Conservation (phyloP, 2,329 filamentous ascomycete genomes). For the Colletotrichum sp. region DNA sequence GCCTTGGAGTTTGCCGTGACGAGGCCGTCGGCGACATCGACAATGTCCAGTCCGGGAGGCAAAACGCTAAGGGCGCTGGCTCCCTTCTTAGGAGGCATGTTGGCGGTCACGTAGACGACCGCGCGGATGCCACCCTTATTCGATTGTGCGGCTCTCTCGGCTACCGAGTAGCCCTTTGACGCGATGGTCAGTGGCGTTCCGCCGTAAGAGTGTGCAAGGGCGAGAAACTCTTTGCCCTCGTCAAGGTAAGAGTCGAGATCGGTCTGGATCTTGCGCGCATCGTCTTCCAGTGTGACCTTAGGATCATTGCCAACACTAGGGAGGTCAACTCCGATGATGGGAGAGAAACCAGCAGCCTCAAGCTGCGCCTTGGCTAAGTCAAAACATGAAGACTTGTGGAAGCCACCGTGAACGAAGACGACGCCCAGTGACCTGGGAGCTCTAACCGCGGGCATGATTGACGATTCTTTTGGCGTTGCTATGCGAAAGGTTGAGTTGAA, state of each 20-base stretch:
- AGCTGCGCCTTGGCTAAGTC: neutral
- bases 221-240: neutral
- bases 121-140: neutral
- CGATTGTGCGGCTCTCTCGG: neutral
- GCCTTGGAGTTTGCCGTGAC: neutral
- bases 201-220: conserved; percentile 1
- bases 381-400: neutral
- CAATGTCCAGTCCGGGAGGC: neutral
- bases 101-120: neutral
- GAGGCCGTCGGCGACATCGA: neutral
- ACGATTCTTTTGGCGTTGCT: neutral
- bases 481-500: neutral
- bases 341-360: neutral
- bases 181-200: neutral
- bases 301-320: neutral
- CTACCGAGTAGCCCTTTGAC: neutral
- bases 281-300: neutral
- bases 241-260: neutral
- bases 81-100: neutral
- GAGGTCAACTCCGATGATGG: neutral
- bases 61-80: neutral
- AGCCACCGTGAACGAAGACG: neutral
- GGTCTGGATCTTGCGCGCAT: neutral
- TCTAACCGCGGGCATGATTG: neutral
- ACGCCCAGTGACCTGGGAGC: neutral